Conservation (phyloP, 2,329 filamentous ascomycete species). For the Domatiomyces globalis region DNA sequence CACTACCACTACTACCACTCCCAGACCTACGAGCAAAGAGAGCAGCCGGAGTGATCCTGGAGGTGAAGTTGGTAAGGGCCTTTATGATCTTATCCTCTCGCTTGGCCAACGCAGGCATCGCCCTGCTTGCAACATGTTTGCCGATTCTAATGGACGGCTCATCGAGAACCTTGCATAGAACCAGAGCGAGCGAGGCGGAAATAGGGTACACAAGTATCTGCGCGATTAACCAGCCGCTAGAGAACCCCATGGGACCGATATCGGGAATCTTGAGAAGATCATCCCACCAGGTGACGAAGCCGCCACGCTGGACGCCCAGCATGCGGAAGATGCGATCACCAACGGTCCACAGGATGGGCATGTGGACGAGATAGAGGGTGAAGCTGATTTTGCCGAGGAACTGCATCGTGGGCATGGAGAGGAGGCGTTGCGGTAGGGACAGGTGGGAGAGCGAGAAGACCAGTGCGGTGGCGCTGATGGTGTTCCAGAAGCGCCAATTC, state of each 20-base stretch:
- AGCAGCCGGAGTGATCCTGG: neutral
- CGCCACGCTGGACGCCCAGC: neutral
- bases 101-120: neutral
- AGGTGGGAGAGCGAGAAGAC: neutral
- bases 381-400: slow-evolving; percentile 16
- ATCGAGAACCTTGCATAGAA: neutral
- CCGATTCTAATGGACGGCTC: neutral
- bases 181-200: neutral
- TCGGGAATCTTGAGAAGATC: slow-evolving; percentile 1
- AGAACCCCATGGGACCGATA: neutral
- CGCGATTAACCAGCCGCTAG: neutral
- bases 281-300: neutral
- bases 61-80: neutral
- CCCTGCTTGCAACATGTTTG: neutral
- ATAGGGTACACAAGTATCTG: neutral
- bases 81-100: neutral
- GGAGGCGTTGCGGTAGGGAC: neutral
- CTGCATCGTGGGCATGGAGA: slow-evolving; percentile 6
- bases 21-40: neutral
- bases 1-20: neutral
- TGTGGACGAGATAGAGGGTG: slow-evolving; percentile 5
- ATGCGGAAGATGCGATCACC: neutral
- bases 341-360: slow-evolving; percentile 3
- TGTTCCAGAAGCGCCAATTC: slow-evolving; percentile 2
- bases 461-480: neutral